Evolutionary conservation across 176 grass and related monocot species (phyloP).

Genomic region (Oryza officinalis): DNA sequence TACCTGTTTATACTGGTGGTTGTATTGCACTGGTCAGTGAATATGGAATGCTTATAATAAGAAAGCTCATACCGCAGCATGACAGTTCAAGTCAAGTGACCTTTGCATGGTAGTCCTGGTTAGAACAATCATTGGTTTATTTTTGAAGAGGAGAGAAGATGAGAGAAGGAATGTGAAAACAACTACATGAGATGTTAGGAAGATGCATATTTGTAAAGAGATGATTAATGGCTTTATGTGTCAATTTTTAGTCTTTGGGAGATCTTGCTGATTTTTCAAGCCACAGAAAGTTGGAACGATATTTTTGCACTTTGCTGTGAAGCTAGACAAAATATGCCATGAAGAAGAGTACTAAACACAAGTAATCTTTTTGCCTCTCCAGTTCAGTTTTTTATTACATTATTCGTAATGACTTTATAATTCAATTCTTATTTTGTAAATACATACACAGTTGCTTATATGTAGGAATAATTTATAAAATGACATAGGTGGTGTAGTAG

Average conservation of each 20-base stretch:
- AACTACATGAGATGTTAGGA: neutral
- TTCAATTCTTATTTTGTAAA: neutral
- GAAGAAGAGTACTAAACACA: conserved; percentile 2
- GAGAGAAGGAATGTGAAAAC: too few relatives aligned
- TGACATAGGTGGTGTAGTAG: neutral
- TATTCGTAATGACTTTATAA: too few relatives aligned
- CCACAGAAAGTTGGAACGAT: neutral
- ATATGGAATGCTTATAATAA: neutral
- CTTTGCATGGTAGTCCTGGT: neutral
- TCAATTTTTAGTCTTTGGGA: conserved; percentile 13
- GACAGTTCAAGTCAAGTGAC: neutral
- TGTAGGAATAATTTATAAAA: neutral
- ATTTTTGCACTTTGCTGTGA: neutral
- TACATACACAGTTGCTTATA: neutral
- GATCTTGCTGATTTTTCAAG: conserved; percentile 19
- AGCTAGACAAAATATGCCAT: conserved; percentile 18
- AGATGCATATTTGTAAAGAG: conserved; percentile 2
- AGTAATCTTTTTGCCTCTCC: neutral
- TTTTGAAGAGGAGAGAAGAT: neutral
- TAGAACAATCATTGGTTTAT: neutral
- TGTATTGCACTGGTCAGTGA: neutral
- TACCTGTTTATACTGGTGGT: neutral
- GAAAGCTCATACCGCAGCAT: conserved; percentile 7
- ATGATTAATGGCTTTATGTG: neutral
- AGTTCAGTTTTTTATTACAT: neutral